phyloP scores from a whole-genome alignment of 2,329 filamentous ascomycete genomes.

The Dactylellina parvicollis region DNA sequence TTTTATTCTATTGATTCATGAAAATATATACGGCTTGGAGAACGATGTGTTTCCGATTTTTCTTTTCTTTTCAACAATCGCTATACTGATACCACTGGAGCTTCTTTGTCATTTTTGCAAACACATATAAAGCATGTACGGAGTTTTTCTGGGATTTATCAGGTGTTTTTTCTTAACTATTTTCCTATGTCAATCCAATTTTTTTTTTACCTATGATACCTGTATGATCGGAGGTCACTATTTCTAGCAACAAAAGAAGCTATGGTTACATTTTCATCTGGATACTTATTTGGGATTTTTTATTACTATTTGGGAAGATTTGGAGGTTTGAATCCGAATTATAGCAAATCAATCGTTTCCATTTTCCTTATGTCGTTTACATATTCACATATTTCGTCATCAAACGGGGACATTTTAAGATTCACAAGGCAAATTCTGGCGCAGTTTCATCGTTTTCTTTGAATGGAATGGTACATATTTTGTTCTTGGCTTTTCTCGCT shows the following conservation, averaged over 20 bases:
- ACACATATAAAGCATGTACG: conserved; percentile 55
- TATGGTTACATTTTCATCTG: conserved; percentile 25
- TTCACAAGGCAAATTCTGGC: conserved; percentile 41
- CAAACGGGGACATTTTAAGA: conserved; percentile 27
- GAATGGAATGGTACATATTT: conserved; percentile 51
- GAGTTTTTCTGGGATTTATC: conserved; percentile 43
- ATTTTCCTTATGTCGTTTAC: conserved; percentile 15
- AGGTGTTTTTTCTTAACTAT: not conserved
- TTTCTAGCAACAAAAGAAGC: conserved; percentile 47
- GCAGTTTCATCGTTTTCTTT: conserved; percentile 30
- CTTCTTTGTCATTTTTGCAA: conserved; percentile 48
- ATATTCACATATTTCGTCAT: conserved; percentile 21
- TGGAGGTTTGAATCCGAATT: conserved; percentile 34
- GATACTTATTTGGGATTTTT: conserved; percentile 21
- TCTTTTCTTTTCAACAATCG: conserved; percentile 51
- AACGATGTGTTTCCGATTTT: too few species aligned
- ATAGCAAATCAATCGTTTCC: conserved; percentile 48
- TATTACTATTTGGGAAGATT: conserved; percentile 22
- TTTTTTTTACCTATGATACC: conserved; percentile 48
- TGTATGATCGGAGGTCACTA: conserved; percentile 52
- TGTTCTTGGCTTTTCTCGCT: not conserved
- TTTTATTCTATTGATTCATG: conserved; percentile 34
- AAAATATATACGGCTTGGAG: conserved; percentile 53
- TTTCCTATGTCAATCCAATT: conserved; percentile 32
- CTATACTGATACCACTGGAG: conserved; percentile 54